These are phyloP conservation scores for Neopestalotiopsis sp. DNA, from an alignment of 2,329 filamentous ascomycete species.

Conservation along the genomic window DNA sequence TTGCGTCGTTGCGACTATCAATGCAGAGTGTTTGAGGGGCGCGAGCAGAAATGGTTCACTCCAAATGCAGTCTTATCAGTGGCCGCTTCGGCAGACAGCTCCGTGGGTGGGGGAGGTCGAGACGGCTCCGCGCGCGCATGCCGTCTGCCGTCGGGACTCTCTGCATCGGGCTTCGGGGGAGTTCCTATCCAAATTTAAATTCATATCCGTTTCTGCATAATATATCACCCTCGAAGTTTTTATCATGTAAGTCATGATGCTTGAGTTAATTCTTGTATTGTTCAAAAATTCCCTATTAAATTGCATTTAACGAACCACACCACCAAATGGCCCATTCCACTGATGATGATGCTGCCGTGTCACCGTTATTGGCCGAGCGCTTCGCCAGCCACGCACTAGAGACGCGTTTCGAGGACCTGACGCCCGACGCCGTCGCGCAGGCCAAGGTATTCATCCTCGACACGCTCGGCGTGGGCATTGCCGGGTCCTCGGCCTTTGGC, in stretches of 20 bases:
- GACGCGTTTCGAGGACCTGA: slow-evolving; percentile 18
- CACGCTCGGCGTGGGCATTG: slow-evolving; percentile 20
- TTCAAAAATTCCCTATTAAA: too few relatives aligned
- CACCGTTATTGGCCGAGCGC: slow-evolving; percentile 14
- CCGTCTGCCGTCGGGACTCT: slow-evolving; percentile 10
- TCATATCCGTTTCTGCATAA: neutral
- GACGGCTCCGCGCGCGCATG: slow-evolving; percentile 10
- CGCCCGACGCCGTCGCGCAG: slow-evolving; percentile 20
- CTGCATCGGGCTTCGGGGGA: neutral
- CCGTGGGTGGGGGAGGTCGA: neutral
- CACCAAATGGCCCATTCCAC: slow-evolving; percentile 9
- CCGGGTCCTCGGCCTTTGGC: slow-evolving; percentile 22
- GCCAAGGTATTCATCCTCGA: slow-evolving; percentile 21
- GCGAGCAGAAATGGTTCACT: neutral
- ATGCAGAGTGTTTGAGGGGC: too few relatives aligned
- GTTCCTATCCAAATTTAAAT: neutral
- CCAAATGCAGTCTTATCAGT: neutral
- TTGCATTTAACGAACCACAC: neutral
- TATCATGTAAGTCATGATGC: neutral
- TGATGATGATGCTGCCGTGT: neutral
- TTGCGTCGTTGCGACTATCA: too few relatives aligned
- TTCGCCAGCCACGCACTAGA: slow-evolving; percentile 20
- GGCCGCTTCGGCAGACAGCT: slow-evolving; percentile 2
- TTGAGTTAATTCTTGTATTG: neutral
- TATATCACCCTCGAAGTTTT: neutral